Evolutionary conservation across 371 early-diverging fungal genomes (phyloP).

Genomic region (Synchytrium microbalum): DNA sequence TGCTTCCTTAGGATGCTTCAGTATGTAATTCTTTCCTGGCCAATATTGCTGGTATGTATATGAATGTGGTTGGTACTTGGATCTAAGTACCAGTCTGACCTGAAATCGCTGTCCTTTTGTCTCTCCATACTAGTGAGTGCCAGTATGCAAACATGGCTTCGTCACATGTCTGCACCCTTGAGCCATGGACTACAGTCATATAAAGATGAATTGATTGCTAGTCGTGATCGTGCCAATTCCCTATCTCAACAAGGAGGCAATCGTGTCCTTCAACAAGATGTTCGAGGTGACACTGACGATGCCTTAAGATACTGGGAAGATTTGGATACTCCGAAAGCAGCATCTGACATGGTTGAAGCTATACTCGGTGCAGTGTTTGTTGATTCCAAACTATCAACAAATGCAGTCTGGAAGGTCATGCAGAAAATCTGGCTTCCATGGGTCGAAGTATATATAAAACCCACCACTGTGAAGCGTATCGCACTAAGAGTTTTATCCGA

Average conservation of each 20-base stretch:
- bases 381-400: too few relatives aligned
- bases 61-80: too few relatives aligned
- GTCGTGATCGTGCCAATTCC: background rate
- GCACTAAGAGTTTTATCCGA: background rate
- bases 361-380: slow-evolving; percentile 83
- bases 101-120: too few relatives aligned
- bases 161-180: slow-evolving; percentile 80
- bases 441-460: background rate
- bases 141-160: slow-evolving; percentile 32
- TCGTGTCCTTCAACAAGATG: slow-evolving; percentile 12
- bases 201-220: background rate
- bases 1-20: background rate
- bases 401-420: slow-evolving; percentile 2
- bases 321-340: slow-evolving; percentile 72
- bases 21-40: slow-evolving; percentile 10
- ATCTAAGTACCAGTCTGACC: too few relatives aligned
- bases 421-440: background rate
- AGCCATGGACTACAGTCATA: slow-evolving; percentile 28
- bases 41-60: slow-evolving; percentile 30
- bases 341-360: slow-evolving; percentile 83
- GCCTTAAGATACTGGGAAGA: background rate
- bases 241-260: background rate
- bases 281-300: slow-evolving; percentile 63
- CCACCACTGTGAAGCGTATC: background rate
- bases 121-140: too few relatives aligned